Conservation (phyloP, 441 rosid species). For the Eutrema salsugineum region DNA sequence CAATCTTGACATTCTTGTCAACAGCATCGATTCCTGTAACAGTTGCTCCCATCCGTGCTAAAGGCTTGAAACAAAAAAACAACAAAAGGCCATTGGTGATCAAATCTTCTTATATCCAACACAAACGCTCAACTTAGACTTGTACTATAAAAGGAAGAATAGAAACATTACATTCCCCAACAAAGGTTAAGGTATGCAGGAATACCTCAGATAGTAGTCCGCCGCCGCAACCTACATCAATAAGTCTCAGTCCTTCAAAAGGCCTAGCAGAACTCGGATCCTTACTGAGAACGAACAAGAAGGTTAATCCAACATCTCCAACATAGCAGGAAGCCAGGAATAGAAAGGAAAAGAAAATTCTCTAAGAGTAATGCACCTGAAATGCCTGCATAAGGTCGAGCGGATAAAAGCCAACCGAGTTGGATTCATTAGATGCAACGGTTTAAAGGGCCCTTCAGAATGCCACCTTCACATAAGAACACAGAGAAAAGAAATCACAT, state of each 20-base stretch:
- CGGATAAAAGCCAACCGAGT: conserved; percentile 86
- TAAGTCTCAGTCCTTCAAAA: conserved; percentile 70
- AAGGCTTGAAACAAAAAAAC: conserved; percentile 52
- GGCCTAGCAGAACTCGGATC: conserved; percentile 70
- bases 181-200: background rate
- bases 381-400: conserved; percentile 84
- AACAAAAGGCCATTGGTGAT: background rate
- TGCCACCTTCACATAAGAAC: conserved; percentile 68
- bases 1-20: conserved; percentile 88
- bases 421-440: conserved; percentile 83
- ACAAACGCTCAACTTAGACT: background rate
- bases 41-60: conserved; percentile 95
- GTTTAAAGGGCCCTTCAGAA: conserved; percentile 83
- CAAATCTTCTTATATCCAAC: conserved; percentile 3
- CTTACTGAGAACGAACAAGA: conserved; percentile 49
- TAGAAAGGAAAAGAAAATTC: background rate
- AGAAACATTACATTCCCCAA: background rate
- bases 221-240: conserved; percentile 94
- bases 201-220: conserved; percentile 95
- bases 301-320: background rate
- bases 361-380: conserved; percentile 39
- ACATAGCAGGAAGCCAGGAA: background rate
- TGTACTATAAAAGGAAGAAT: background rate
- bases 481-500: background rate
- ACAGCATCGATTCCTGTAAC: conserved; percentile 94